Percentiles rank a stretch among this genome's conserved stretches.
Evolutionary conservation across 139 green algal genomes (phyloP).

Genomic region (Coccomyxa sp.): DNA sequence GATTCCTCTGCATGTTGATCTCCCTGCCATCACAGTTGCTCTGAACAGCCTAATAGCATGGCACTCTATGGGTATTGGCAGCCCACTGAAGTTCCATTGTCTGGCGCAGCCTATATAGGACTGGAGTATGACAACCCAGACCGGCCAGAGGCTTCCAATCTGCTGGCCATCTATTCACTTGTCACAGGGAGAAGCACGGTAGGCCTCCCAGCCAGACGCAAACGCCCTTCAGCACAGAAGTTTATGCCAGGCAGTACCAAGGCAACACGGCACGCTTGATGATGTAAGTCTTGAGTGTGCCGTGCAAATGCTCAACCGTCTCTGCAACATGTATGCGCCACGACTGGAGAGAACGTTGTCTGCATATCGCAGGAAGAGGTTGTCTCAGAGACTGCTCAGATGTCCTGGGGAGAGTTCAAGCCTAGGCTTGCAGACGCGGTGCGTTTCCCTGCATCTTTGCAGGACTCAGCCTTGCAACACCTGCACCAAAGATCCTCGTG

Average conservation of each 20-base stretch:
- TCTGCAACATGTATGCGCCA: neutral
- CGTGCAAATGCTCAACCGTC: neutral
- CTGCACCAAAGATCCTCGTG: neutral
- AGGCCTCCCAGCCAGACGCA: neutral
- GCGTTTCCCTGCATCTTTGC: neutral
- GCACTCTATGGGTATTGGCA: too few relatives aligned
- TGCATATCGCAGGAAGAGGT: conserved; percentile 44
- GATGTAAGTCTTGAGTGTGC: neutral
- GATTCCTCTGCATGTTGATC: too few relatives aligned
- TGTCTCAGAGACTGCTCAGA: conserved; percentile 48
- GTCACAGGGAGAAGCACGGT: conserved; percentile 59
- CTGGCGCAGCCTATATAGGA: conserved; percentile 25
- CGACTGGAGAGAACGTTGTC: neutral
- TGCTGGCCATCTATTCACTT: conserved; percentile 95
- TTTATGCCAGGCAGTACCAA: too few relatives aligned
- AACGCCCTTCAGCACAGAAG: neutral
- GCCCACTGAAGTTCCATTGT: too few relatives aligned
- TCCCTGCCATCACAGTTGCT: too few relatives aligned
- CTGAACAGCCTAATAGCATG: too few relatives aligned
- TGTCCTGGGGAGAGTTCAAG: conserved; percentile 97
- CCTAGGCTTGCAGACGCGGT: conserved; percentile 84
- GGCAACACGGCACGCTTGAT: neutral
- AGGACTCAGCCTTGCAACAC: neutral
- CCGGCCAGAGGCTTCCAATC: conserved; percentile 90
- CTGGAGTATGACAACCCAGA: conserved; percentile 89